Evolutionary conservation across 139 green algal genomes (phyloP), one percentile per base, ranked within the genome.

Genomic region (Nannochloris sp.): DNA sequence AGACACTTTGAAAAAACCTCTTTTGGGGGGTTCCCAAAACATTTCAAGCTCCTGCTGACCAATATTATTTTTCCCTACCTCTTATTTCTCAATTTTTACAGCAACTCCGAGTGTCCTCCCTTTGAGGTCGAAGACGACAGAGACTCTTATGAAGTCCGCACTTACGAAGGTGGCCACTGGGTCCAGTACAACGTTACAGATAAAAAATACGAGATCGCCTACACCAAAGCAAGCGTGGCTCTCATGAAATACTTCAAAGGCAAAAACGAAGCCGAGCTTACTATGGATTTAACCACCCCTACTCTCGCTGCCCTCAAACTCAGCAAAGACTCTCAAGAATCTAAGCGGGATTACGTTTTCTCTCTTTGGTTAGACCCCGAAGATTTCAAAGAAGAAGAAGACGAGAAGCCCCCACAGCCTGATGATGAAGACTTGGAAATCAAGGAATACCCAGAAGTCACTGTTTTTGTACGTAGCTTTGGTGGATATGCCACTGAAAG

Each of bases 201-300:
- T 46, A 64, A 15, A 27, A 68, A 63, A 29, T 75, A 54, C 27
- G 68, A 67, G 59, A 19, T 70, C 2, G 68, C 68, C 2, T 75
- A 75, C 36, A 70, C 68, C 24, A 54, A 75, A 31, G 67, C 19
- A 2, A 38, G 7, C n/a, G 55, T 32, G 36, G 42, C 34, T 24
- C 46, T 75, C 23, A 24, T 58, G 14, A 70, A 70, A 63, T 75
- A 75, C n/a, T 75, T 75, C 60, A 75, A 75, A 12, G 48, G 48
- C 12, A 10, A 9, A 9, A 59, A 59, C 12, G 12, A 9, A 46
- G 53, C 35, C 35, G 30, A 45, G 27, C 15, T 38, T 10, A 68
- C 4, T 3, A 57, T 70, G 4, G 60, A 75, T 6, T 24, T 68
- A 13, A 75, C 65, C 24, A 64, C 54, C 5, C 65, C 65, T 37